Base-by-base conservation (phyloP, 768 basidiomycete species). In the Lactifluus piperatus region DNA sequence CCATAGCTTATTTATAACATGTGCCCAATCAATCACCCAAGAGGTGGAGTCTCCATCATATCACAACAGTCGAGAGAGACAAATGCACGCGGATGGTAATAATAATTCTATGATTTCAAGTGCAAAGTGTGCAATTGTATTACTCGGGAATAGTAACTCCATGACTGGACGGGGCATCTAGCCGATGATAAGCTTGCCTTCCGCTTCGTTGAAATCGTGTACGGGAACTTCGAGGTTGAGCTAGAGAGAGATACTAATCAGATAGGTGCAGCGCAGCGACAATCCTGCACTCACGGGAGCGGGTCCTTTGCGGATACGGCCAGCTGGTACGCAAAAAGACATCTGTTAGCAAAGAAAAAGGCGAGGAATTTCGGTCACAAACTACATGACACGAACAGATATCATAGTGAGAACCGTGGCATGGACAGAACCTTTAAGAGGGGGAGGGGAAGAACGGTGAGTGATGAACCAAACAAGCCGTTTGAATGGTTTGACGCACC, bases 391-490 rank as follows among this genome's bases (percentile, higher is more conserved):
- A 74, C 88, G 62, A 67, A 91, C 88, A 95, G 60, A 97, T 97
- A 74, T 97, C 94, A 69, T 94, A 94, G 71, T 99, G 95, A 54
- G 95, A 98, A 70, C 95, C 97, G 73, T 98, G 95, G 79, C 95
- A 97, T 53, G 94, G 94, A 79, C 94, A 95, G 85, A 95, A 92
- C 84, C 84, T 86, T 52, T 4, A 34, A 26, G 5, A 41, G n/a
- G 56, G 11, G 20, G 45, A 22, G 53, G 48, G 20, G 14, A 57
- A 47, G 22, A 52, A 29, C 13, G 24, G n/a, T 24, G 59, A 30
- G 10, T 51, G 5, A 16, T 20, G 0, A 18, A 41, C 10, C 20
- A 41, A n/a, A 16, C 14, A 4, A 13, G 16, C 7, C 34, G 10
- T 3, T 11, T 9, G 11, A 11, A 13, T 34, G 34, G 13, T 34